Evolutionary conservation across 768 basidiomycete species (phyloP), one percentile per base, ranked within the genome.

Genomic region (Chlorophyllum brunneum): DNA sequence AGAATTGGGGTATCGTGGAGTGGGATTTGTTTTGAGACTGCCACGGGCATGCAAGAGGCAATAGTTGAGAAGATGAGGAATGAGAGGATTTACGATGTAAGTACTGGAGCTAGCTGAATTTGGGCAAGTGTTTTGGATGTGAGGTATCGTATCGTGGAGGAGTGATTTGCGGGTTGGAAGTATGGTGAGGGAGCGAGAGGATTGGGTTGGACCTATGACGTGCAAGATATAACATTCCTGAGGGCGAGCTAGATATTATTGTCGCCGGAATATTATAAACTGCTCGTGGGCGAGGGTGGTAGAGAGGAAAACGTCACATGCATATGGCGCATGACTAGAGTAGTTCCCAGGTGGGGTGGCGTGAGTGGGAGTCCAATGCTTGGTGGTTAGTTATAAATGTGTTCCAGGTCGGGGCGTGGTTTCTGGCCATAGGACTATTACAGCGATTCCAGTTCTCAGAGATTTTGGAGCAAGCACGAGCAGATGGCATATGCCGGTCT

Each of bases 1-100:
- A 67, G 65, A 48, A 73, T 73, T 11, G 70, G 73, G 8, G 69
- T 68, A 56, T 74, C 67, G 71, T 71, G 64, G 48, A 65, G 54
- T 36, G 63, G 60, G 26, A 48, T 29, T 26, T 33, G 43, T 5
- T 45, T 49, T 26, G 24, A 24, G 41, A 8, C 41, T 24, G 22
- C 5, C 24, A 27, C 3, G 6, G 15, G 2, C 15, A 27, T 23
- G 15, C 9, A 23, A 4, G 41, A n/a, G 5, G 15, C 11, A 24
- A 24, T 24, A 7, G 11, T 42, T 13, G 41, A 2, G 13, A 26
- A 11, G 22, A 23, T 24, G n/a, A 22, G 3, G 11, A 10, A 42
- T 6, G 26, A 42, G 23, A 40, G 7, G 31, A 31, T 6, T 6
- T 13, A 31, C 31, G 5, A 16, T 5, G 15, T 11, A 6, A 37